phyloP scores from a whole-genome alignment of 495 filamentous ascomycete species.

The Hyaloscypha hepaticicola region DNA sequence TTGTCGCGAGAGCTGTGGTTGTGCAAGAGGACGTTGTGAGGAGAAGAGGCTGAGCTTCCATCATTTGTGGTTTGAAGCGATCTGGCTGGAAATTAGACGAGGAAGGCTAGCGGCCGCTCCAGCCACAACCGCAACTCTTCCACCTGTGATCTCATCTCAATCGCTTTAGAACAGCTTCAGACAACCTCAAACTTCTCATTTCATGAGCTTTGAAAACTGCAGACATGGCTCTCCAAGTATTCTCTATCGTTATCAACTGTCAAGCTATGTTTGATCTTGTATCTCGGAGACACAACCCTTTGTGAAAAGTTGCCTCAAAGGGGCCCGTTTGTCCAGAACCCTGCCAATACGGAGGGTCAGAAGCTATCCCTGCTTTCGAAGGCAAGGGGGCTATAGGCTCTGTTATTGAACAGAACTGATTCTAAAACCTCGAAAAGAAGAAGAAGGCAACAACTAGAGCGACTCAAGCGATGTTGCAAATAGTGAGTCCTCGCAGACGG shows the following conservation, averaged over 20 bases:
- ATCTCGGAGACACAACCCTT: too few relatives aligned
- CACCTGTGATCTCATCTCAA: neutral
- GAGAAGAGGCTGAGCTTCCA: constrained; percentile 2
- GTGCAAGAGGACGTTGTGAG: neutral
- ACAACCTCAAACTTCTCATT: neutral
- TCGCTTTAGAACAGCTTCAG: neutral
- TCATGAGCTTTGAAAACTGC: neutral
- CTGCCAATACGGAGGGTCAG: too few relatives aligned
- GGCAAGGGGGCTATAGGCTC: too few relatives aligned
- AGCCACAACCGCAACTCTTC: neutral
- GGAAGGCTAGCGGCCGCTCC: neutral
- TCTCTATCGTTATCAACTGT: neutral
- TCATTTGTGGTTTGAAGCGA: neutral
- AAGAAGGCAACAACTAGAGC: too few relatives aligned
- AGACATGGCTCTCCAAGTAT: neutral
- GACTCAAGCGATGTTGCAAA: too few relatives aligned
- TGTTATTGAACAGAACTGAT: too few relatives aligned
- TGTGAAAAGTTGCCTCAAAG: too few relatives aligned
- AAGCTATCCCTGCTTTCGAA: too few relatives aligned
- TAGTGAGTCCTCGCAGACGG: too few relatives aligned
- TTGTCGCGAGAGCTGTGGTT: constrained; percentile 16
- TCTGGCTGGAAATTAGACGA: constrained; percentile 9
- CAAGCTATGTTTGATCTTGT: neutral
- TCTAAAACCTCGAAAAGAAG: too few relatives aligned
- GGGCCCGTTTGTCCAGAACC: too few relatives aligned